Base-by-base conservation (phyloP, 495 filamentous ascomycete species). In the Talaromyces liani region DNA sequence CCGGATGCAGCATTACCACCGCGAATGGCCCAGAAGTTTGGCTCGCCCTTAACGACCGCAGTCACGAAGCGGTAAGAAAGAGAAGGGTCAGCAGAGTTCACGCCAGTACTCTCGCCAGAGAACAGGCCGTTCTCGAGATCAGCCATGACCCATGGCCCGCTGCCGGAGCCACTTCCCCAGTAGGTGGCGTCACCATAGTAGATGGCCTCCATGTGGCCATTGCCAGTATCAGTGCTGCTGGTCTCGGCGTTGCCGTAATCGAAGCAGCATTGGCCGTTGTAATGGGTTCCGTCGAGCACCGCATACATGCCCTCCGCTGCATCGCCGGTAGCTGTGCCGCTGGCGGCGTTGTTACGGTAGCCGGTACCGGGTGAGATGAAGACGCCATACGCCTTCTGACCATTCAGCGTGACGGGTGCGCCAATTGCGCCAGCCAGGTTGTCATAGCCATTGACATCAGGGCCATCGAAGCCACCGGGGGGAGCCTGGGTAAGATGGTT, bases 181-280 rank as follows among this genome's bases (percentile, higher is more conserved):
- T 45, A 62, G 10, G 73, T 79, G 67, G 64, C 73, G 62, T 70
- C 69, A 41, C 84, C 84, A 69, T 70, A 85, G 75, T 86, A 86
- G 70, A 86, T 80, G 41, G 83, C 81, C 70, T 86, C 84, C 84
- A 86, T 85, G 65, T 85, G 83, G 63, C 80, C 82, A 63, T 77
- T 76, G 51, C 84, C 84, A 1, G 82, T 85, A 65, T 85, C 83
- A 8, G 29, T 69, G 63, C 70, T 80, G 68, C 67, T 83, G 25
- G 73, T 79, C 71, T 86, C 84, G 49, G 83, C 83, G 55, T 86
- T 86, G 60, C 83, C 84, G 58, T 86, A 86, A 71, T 86, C 84
- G 65, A 83, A 86, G 74, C 84, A 86, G 76, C 84, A 86, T 29
- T 34, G 76, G 36, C 63, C 74, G 60, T 86, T 86, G 72, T 82